Base-by-base conservation (phyloP, 2,329 filamentous ascomycete genomes). In the Alternaria solani region DNA sequence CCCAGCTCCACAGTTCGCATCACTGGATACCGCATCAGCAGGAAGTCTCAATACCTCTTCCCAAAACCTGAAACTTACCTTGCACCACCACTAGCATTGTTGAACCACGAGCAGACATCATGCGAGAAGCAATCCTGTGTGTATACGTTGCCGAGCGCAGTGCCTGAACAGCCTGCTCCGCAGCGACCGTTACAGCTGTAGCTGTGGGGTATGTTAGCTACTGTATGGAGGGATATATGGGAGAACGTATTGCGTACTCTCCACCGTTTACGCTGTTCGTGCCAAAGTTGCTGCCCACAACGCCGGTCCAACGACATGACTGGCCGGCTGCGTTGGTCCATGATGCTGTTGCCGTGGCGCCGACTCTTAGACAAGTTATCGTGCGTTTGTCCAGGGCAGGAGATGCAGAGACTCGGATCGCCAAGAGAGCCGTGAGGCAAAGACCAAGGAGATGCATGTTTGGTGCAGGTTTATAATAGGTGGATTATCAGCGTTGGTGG, bases 121-220 rank as follows among this genome's bases (percentile, higher is more conserved):
- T 85, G 83, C 0, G 79, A 81, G 63, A 82, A 84, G 65, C 83
- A 85, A 51, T 85, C 81, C 61, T 84, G 83, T 0, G 82, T 84
- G 57, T 85, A 85, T 4, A 73, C 81, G 34, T 84, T 83, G 3
- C 83, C 83, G 7, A 84, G 1, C 1, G 81, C 75, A 5, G 71
- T 48, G 5, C 83, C 82, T 1, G 69, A 75, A 49, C 83, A 85
- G 0, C 81, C 82, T 9, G 79, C 80, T 26, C 83, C 83, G 34
- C 83, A 84, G 30, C 82, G 76, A 2, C 82, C 82, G 53, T 84
- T 84, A 57, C 82, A 84, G 8, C 79, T 81, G 47, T 84, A 85
- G 23, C 83, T 84, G 23, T 55, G 18, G 8, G n/a, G 1, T 18
- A 8, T 12, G 57, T 67, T 18, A 67, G 59, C 5, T 47, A 49